Evolutionary conservation across 2,329 filamentous ascomycete genomes (phyloP).

Genomic region (Claviceps sorghi): DNA sequence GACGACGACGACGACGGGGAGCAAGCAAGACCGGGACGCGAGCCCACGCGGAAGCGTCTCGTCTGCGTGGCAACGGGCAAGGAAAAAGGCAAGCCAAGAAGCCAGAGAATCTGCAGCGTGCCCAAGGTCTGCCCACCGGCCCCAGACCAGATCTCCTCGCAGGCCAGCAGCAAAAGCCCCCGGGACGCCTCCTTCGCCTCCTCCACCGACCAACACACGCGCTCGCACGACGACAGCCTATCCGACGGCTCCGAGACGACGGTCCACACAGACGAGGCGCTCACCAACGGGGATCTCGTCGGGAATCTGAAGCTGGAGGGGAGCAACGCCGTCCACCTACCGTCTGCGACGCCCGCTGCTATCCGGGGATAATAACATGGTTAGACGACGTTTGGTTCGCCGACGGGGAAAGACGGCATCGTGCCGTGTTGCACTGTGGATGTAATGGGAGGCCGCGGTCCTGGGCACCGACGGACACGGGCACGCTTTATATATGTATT

Average conservation of each 20-base stretch:
- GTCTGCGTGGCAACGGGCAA: constrained; percentile 37
- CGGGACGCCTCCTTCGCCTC: not conserved
- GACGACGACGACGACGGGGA: constrained; percentile 25
- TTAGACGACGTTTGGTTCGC: too few species aligned
- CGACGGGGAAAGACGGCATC: too few species aligned
- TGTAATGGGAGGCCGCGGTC: too few species aligned
- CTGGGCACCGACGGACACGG: too few species aligned
- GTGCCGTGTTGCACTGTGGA: too few species aligned
- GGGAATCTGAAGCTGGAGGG: constrained; percentile 20
- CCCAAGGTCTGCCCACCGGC: constrained; percentile 22
- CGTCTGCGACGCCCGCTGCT: not conserved
- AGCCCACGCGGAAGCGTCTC: not conserved
- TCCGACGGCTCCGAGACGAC: constrained; percentile 16
- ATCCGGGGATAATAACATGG: too few species aligned
- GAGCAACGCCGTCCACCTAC: constrained; percentile 7
- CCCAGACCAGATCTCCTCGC: not conserved
- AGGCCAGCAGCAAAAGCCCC: not conserved
- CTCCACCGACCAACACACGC: constrained; percentile 12
- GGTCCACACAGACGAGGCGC: constrained; percentile 10
- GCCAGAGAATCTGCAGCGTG: constrained; percentile 36
- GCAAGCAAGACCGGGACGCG: constrained; percentile 31
- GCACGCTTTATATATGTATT: too few species aligned
- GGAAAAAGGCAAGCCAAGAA: constrained; percentile 27
- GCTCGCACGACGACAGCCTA: constrained; percentile 9
- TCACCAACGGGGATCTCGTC: constrained; percentile 15